Evolutionary conservation across 768 basidiomycete genomes (phyloP), one percentile per base, ranked within the genome.

Genomic region (Agrocybe chaxingu): DNA sequence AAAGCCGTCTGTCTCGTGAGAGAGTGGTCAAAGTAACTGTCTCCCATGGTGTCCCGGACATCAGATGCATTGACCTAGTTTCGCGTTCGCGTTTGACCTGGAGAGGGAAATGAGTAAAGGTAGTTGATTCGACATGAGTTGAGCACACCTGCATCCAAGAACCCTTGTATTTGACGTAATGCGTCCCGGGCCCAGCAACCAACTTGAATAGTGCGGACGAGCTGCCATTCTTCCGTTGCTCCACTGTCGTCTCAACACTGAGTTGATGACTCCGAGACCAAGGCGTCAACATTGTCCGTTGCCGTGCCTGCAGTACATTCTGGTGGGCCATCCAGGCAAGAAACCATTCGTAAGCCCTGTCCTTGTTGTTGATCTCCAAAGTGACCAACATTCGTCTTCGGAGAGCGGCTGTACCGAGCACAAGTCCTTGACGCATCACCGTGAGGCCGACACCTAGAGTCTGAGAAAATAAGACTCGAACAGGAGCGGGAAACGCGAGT

Each of bases 71-170:
- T 29, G 95, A 85, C 57, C 91, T 88, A 16, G 89, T 89, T 67
- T 97, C 93, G 46, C 97, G 83, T 70, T 98, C 95, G 10, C 97
- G 84, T 74, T 92, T 92, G 57, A 98, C 87, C 93, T 96, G 63
- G 40, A 37, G 45, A 52, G 38, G 54, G 57, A 30, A 53, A 55
- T 39, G 18, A 34, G 41, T 18, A 45, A 48, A 8, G 44, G 39
- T 37, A 10, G 35, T 37, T 10, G 31, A 11, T 40, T 46, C 8
- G 34, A 32, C 2, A 45, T 42, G 29, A 41, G 32, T 43, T 31
- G 31, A 13, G 56, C 69, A 47, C 48, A 92, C 94, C 83, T 97
- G 93, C 76, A 99, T 92, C 97, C 96, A 99, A 11, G 92, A 90
- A 8, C 88, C 86, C 39, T 76, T 72, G 65, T 96, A 98, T 55